These are phyloP conservation scores for Colletotrichum lentis DNA, from an alignment of 2,329 filamentous ascomycete species.

Conservation along the genomic window DNA sequence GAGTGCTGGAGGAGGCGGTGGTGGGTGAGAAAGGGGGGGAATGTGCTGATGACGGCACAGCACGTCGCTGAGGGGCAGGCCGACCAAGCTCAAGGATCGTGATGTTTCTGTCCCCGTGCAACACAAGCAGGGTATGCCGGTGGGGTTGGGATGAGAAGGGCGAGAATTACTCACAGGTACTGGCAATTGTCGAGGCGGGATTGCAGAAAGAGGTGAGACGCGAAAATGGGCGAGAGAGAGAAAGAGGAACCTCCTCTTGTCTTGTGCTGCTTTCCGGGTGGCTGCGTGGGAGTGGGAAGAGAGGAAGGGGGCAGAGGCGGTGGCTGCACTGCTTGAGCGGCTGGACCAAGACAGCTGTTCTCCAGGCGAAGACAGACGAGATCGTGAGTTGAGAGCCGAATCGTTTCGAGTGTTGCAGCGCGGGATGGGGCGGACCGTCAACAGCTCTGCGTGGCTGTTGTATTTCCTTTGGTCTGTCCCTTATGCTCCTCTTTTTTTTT, in stretches of 20 bases:
- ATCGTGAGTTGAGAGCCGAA: conserved; percentile 4
- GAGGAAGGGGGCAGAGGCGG: conserved; percentile 14
- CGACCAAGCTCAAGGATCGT: conserved; percentile 32
- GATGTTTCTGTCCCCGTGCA: conserved; percentile 30
- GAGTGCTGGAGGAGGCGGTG: conserved; percentile 10
- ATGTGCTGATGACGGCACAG: conserved; percentile 38
- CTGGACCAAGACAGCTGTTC: conserved; percentile 9
- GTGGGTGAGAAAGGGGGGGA: conserved; percentile 32
- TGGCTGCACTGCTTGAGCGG: conserved; percentile 12
- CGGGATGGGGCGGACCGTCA: not conserved
- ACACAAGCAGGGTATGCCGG: conserved; percentile 10
- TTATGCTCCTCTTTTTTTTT: not conserved
- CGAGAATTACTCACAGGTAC: conserved; percentile 32
- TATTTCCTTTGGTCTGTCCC: not conserved
- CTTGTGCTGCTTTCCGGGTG: conserved; percentile 3
- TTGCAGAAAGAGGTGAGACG: conserved; percentile 10
- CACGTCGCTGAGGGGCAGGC: conserved; percentile 37
- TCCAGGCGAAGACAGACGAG: conserved; percentile 2
- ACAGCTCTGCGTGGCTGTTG: not conserved
- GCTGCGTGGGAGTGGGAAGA: conserved; percentile 6
- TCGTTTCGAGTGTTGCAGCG: conserved; percentile 1
- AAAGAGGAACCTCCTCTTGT: not conserved
- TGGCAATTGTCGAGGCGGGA: conserved; percentile 30
- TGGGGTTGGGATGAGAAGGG: conserved; percentile 18
- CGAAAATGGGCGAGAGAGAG: not conserved